These are phyloP conservation scores for Candida pseudofarinosa DNA, from an alignment of 805 yeast species.

Conservation along the genomic window DNA sequence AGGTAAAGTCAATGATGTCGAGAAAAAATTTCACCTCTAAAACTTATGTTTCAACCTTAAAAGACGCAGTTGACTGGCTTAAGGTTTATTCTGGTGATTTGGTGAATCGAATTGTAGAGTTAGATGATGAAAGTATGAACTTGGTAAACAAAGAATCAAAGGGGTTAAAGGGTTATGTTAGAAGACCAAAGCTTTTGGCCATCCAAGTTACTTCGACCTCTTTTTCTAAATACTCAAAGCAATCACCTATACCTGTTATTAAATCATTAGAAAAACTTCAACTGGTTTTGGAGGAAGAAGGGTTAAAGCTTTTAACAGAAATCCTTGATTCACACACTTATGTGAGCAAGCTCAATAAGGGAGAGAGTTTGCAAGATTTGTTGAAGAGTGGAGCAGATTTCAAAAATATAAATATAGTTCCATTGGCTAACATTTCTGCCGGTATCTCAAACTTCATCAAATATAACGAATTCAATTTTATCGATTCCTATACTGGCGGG, in stretches of 20 bases:
- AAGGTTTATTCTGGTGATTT: constrained; percentile 80
- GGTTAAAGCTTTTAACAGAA: constrained; percentile 40
- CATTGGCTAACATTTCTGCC: constrained; percentile 48
- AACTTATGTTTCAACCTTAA: constrained; percentile 44
- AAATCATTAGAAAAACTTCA: constrained; percentile 35
- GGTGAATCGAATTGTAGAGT: constrained; percentile 62
- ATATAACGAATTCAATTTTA: constrained; percentile 29
- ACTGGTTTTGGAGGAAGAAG: constrained; percentile 22
- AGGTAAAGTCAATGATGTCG: constrained; percentile 83
- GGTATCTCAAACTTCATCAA: constrained; percentile 52
- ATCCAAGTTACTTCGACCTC: constrained; percentile 29
- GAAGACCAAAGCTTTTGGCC: constrained; percentile 55
- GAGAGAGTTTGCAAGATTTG: constrained; percentile 15
- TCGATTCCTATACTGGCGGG: constrained; percentile 25
- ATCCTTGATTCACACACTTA: constrained; percentile 23
- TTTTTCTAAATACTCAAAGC: constrained; percentile 33
- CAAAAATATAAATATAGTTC: constrained; percentile 26
- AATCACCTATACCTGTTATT: constrained; percentile 34
- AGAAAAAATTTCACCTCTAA: constrained; percentile 70
- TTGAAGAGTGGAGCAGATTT: constrained; percentile 11
- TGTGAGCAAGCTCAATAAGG: constrained; percentile 19
- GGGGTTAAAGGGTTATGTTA: constrained; percentile 20
- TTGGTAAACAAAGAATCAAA: constrained; percentile 18
- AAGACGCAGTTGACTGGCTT: constrained; percentile 74
- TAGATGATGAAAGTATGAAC: constrained; percentile 59